Evolutionary conservation across 73 alveolate species (phyloP), one percentile per base, ranked within the genome.

Genomic region (Paraurostyla sp.): DNA sequence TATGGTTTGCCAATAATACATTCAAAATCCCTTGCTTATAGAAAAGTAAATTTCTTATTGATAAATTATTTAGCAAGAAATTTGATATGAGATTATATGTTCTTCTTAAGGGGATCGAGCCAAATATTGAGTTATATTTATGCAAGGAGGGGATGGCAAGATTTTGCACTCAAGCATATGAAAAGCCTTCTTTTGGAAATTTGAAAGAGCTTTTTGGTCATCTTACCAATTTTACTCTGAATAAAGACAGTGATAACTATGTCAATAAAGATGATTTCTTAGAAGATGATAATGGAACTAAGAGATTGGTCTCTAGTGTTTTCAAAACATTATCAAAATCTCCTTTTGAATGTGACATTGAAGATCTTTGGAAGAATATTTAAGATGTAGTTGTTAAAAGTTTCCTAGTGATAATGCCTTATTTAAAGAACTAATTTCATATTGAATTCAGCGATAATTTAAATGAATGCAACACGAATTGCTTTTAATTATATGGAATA

Each of bases 101-200:
- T n/a, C 94, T 98, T 1, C 94, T 98, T 23, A 93, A 98, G 15
- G 95, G 97, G 27, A 87, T 97, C 41, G 95, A 95, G 45, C 99
- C 99, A 18, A 71, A 35, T 16, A 60, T 81, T 30, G 48, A 63
- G 18, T 93, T 96, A 11, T 98, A 95, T 71, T 85, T 98, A 16
- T 95, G 97, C 89, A 92, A 96, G 73, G 99, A 98, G 90, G 99
- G 99, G 13, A 81, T 98, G 92, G 99, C 99, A 22, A 92, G 99
- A 25, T 95, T 97, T 82, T 92, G 99, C 65, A 92, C 98, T 49
- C 97, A 89, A 7, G 97, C 93, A 62, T 98, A 97, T 88, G 93
- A 92, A 63, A 68, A 89, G 36, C 99, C 99, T 4, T 49, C 82
- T 13, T 54, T 45, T 0, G 90, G 92, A 38, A 97, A 97, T 73